Percentiles rank a stretch among this genome's conserved stretches.
Evolutionary conservation across 768 basidiomycete species (phyloP).

Genomic region (Tylopilus sp.): DNA sequence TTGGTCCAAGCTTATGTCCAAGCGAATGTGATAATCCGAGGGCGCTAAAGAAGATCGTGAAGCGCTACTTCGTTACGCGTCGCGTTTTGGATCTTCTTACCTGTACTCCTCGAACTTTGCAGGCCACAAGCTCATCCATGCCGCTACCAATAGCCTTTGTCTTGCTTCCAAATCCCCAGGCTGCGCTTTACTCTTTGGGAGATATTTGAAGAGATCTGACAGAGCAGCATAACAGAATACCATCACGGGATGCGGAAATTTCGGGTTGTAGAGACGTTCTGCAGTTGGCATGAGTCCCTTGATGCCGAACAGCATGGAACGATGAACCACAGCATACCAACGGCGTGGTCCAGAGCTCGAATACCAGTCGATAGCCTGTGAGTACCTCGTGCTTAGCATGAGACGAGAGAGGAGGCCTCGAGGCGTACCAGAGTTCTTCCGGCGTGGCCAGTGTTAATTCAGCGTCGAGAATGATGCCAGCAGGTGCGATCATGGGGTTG

Average conservation of each 20-base stretch:
- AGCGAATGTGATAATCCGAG: slow-evolving; percentile 73
- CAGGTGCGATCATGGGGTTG: slow-evolving; percentile 58
- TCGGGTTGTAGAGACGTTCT: slow-evolving; percentile 60
- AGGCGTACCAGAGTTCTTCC: slow-evolving; percentile 61
- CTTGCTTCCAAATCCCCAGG: slow-evolving; percentile 55
- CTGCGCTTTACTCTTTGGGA: slow-evolving; percentile 60
- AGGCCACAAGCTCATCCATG: slow-evolving; percentile 83
- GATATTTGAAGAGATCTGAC: slow-evolving; percentile 69
- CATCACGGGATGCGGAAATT: slow-evolving; percentile 56
- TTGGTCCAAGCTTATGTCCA: slow-evolving; percentile 70
- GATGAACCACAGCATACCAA: slow-evolving; percentile 44
- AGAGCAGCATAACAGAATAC: slow-evolving; percentile 63
- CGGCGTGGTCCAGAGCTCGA: slow-evolving; percentile 74
- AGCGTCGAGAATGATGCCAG: slow-evolving; percentile 75
- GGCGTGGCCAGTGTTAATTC: slow-evolving; percentile 72
- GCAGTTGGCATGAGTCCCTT: background rate
- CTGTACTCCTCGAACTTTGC: slow-evolving; percentile 52
- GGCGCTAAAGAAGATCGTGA: slow-evolving; percentile 36
- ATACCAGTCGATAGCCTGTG: slow-evolving; percentile 75
- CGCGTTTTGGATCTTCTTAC: slow-evolving; percentile 28
- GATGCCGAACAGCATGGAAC: background rate
- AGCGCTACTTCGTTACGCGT: background rate
- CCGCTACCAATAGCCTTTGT: slow-evolving; percentile 67
- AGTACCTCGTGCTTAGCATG: slow-evolving; percentile 10
- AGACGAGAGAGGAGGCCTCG: slow-evolving; percentile 3